phyloP scores from a whole-genome alignment of 1,284 basidiomycete species.

The Trichosporon coremiiforme region DNA sequence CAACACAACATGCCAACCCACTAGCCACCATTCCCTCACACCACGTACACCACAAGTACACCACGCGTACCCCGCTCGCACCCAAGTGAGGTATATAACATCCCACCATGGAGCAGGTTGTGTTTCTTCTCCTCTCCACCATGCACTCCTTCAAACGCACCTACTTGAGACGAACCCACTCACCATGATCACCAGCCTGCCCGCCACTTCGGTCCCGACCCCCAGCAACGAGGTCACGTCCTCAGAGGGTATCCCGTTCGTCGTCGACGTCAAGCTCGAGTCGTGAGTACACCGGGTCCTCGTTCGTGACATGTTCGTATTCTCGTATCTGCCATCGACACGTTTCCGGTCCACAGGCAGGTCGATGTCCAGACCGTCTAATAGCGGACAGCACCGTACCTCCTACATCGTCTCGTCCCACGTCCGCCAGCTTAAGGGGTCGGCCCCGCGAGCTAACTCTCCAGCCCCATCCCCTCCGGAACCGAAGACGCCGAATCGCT shows the following conservation, averaged over 20 bases:
- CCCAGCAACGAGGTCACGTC: constrained; percentile 20
- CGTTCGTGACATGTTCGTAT: too few species aligned
- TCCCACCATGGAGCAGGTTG: too few species aligned
- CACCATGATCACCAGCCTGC: constrained; percentile 14
- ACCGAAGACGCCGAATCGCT: constrained; percentile 4
- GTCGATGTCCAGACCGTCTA: too few species aligned
- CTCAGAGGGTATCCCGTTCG: constrained; percentile 23
- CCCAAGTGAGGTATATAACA: neutral
- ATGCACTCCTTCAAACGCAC: neutral
- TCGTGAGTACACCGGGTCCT: neutral
- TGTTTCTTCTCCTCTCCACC: constrained; percentile 10
- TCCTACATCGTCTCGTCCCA: too few species aligned
- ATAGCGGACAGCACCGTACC: too few species aligned
- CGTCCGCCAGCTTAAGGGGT: too few species aligned
- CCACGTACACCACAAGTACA: neutral
- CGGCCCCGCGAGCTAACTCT: too few species aligned
- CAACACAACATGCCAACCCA: neutral
- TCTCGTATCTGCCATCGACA: too few species aligned
- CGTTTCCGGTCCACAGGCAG: too few species aligned
- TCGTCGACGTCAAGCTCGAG: constrained; percentile 21
- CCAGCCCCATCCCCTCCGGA: constrained; percentile 7
- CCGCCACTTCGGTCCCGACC: neutral
- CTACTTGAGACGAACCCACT: neutral
- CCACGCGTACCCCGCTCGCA: too few species aligned
- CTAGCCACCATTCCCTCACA: neutral